phyloP scores from a whole-genome alignment of 768 basidiomycete genomes.

The Mycena sanguinolenta region DNA sequence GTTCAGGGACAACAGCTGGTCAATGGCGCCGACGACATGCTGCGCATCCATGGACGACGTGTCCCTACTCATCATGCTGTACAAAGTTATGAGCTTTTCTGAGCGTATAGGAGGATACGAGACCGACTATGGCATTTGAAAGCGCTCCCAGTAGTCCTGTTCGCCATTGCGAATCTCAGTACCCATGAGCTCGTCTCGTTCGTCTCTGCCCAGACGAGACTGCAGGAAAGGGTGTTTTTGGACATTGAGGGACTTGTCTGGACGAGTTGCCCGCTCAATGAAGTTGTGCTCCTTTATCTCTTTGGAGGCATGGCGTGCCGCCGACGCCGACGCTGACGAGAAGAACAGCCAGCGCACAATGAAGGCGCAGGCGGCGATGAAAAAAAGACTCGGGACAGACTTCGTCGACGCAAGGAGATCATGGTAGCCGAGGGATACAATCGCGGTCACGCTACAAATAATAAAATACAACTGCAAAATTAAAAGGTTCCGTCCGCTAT shows the following conservation, averaged over 20 bases:
- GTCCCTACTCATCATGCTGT: slow-evolving; percentile 83
- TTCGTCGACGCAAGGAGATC: slow-evolving; percentile 63
- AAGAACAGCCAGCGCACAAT: slow-evolving; percentile 55
- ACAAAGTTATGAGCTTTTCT: slow-evolving; percentile 1
- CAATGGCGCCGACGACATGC: slow-evolving; percentile 89
- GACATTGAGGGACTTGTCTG: slow-evolving; percentile 88
- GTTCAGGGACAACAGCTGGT: slow-evolving; percentile 94
- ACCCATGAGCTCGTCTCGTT: slow-evolving; percentile 83
- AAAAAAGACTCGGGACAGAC: slow-evolving; percentile 56
- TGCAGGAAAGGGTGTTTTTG: slow-evolving; percentile 92
- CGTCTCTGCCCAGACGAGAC: slow-evolving; percentile 88
- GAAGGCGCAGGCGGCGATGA: slow-evolving; percentile 50
- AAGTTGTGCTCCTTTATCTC: slow-evolving; percentile 67
- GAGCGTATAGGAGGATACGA: slow-evolving; percentile 6
- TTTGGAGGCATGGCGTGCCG: slow-evolving; percentile 42
- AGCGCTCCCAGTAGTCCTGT: slow-evolving; percentile 91
- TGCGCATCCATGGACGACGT: slow-evolving; percentile 93
- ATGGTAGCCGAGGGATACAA: slow-evolving; percentile 41
- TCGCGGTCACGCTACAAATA: slow-evolving; percentile 39
- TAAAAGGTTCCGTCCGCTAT: slow-evolving; percentile 23
- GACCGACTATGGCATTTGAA: slow-evolving; percentile 90
- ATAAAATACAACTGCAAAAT: slow-evolving; percentile 20
- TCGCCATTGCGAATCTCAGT: slow-evolving; percentile 82
- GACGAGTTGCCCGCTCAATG: slow-evolving; percentile 66
- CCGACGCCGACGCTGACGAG: slow-evolving; percentile 45